Percentiles rank a stretch among this genome's conserved stretches.
These are phyloP conservation scores for Jacaranda copaia DNA, from an alignment of 257 asterid genomes.

Conservation along the genomic window DNA sequence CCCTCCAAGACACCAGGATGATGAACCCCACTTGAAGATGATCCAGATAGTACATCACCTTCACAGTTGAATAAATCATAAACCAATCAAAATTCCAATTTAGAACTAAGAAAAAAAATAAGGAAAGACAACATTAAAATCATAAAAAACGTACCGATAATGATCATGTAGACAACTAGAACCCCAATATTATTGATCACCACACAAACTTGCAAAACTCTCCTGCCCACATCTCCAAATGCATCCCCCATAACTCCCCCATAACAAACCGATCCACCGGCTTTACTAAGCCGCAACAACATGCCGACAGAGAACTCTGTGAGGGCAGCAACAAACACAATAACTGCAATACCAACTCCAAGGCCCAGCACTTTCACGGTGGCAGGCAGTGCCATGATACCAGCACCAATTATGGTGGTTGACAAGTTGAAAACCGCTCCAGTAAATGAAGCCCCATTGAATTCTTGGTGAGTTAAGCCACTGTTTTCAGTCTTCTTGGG, in stretches of 20 bases:
- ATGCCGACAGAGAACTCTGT: slow-evolving; percentile 52
- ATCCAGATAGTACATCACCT: slow-evolving; percentile 75
- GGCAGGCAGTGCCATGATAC: slow-evolving; percentile 78
- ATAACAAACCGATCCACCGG: slow-evolving; percentile 53
- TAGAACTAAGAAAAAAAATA: not conserved
- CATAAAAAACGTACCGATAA: slow-evolving; percentile 49
- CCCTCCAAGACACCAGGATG: slow-evolving; percentile 64
- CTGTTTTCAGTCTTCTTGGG: slow-evolving; percentile 32
- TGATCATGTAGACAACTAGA: slow-evolving; percentile 67
- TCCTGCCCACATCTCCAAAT: slow-evolving; percentile 57
- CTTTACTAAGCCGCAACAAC: slow-evolving; percentile 53
- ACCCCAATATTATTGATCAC: slow-evolving; percentile 61
- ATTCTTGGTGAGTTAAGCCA: slow-evolving; percentile 34
- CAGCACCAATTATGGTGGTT: slow-evolving; percentile 72
- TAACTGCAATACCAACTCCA: slow-evolving; percentile 50
- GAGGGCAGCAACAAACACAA: slow-evolving; percentile 55
- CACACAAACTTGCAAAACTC: slow-evolving; percentile 51
- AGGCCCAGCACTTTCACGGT: slow-evolving; percentile 76
- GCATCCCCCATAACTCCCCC: slow-evolving; percentile 62
- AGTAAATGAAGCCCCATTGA: slow-evolving; percentile 60
- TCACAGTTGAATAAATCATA: slow-evolving; percentile 23
- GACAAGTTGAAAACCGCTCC: slow-evolving; percentile 70
- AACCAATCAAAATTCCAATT: not conserved
- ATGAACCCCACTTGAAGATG: slow-evolving; percentile 53
- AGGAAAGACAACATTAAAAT: not conserved